Conservation (phyloP, 768 basidiomycete genomes). For the Macrolepiota albuminosa region DNA sequence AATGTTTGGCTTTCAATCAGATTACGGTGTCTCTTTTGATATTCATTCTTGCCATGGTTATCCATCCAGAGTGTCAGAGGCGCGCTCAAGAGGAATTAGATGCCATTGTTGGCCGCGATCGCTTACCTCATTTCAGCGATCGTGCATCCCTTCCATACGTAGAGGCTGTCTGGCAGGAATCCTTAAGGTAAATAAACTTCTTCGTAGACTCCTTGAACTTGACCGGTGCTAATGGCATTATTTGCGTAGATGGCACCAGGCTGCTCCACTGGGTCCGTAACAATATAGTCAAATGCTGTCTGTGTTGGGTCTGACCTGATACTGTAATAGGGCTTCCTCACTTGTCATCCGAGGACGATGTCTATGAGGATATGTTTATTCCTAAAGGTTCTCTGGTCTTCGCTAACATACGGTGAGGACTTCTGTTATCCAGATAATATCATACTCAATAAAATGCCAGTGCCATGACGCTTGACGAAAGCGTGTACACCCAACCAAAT, state of each 20-base stretch:
- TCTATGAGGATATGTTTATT: slow-evolving; percentile 20
- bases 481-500: slow-evolving; percentile 22
- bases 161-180: slow-evolving; percentile 12
- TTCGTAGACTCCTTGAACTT: neutral
- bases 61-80: slow-evolving; percentile 14
- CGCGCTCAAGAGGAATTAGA: slow-evolving; percentile 16
- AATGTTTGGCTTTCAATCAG: neutral
- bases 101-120: slow-evolving; percentile 11
- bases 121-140: slow-evolving; percentile 16
- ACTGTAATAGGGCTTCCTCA: slow-evolving; percentile 15
- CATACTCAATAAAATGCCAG: slow-evolving; percentile 9
- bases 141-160: slow-evolving; percentile 13
- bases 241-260: slow-evolving; percentile 12
- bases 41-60: slow-evolving; percentile 15
- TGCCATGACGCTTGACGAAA: slow-evolving; percentile 25
- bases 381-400: slow-evolving; percentile 17
- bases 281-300: neutral
- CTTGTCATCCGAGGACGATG: slow-evolving; percentile 14
- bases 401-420: slow-evolving; percentile 15
- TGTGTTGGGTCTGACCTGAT: neutral
- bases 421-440: neutral
- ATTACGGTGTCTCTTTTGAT: neutral
- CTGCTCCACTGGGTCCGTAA: slow-evolving; percentile 9
- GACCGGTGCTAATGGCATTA: neutral
- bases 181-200: slow-evolving; percentile 1